These are phyloP conservation scores for Podaxis sp. DNA, from an alignment of 768 basidiomycete species.

Conservation along the genomic window DNA sequence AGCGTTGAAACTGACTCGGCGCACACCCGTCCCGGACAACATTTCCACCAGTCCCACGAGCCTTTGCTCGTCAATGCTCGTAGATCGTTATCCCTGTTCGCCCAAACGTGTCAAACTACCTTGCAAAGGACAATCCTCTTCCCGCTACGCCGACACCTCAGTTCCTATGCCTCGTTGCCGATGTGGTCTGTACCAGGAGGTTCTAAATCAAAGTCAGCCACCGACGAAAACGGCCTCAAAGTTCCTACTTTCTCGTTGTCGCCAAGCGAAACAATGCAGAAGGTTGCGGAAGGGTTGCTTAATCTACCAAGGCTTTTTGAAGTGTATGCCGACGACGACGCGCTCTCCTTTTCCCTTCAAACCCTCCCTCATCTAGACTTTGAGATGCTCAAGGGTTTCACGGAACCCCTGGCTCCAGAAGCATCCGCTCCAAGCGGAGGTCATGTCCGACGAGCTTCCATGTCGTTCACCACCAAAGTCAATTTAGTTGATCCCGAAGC, in stretches of 20 bases:
- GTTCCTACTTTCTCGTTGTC: conserved; percentile 93
- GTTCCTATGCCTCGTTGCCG: conserved; percentile 61
- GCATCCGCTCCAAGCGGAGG: conserved; percentile 15
- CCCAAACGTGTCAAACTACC: conserved; percentile 68
- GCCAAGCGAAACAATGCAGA: conserved; percentile 83
- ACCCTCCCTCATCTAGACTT: conserved; percentile 70
- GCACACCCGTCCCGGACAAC: conserved; percentile 19
- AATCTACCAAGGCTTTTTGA: conserved; percentile 93
- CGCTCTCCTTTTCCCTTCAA: conserved; percentile 81
- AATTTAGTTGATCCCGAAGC: conserved; percentile 61
- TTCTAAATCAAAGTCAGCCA: conserved; percentile 40
- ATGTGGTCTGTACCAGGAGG: conserved; percentile 60
- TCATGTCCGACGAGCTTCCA: conserved; percentile 15
- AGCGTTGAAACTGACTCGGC: conserved; percentile 39
- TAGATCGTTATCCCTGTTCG: conserved; percentile 56
- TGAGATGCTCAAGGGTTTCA: conserved; percentile 44
- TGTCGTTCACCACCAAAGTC: conserved; percentile 20
- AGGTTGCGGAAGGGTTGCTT: conserved; percentile 88
- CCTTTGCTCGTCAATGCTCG: conserved; percentile 52
- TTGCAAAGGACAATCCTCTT: conserved; percentile 82
- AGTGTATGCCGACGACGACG: conserved; percentile 90
- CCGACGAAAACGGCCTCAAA: conserved; percentile 45
- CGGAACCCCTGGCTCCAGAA: conserved; percentile 34
- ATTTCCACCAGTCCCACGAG: conserved; percentile 21
- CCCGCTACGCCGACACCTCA: conserved; percentile 72